These are phyloP conservation scores for Arachis stenosperma DNA, from an alignment of 306 rosid genomes.

Conservation along the genomic window DNA sequence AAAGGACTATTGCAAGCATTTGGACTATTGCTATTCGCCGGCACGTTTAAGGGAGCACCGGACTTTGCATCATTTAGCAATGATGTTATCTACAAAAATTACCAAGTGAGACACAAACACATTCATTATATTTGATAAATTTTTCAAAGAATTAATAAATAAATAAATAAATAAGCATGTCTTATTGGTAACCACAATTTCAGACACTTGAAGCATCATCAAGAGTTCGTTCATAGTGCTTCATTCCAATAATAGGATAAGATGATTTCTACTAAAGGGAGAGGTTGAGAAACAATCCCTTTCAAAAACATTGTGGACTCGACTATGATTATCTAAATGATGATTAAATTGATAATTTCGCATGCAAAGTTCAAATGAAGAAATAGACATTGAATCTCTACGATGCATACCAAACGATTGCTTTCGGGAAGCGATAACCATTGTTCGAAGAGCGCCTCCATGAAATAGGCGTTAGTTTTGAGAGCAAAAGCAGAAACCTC, in stretches of 20 bases:
- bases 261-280: conserved; percentile 17
- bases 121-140: neutral
- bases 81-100: conserved; percentile 62
- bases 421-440: conserved; percentile 94
- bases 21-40: conserved; percentile 93
- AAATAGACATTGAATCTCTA: conserved; percentile 2
- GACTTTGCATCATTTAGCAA: conserved; percentile 90
- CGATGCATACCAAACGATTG: conserved; percentile 79
- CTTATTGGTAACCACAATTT: conserved; percentile 12
- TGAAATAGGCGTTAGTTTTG: conserved; percentile 74
- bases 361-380: neutral
- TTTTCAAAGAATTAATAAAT: neutral
- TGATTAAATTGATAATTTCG: neutral
- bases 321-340: neutral
- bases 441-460: conserved; percentile 80
- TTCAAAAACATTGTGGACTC: conserved; percentile 26
- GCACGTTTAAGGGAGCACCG: conserved; percentile 86
- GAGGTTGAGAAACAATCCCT: conserved; percentile 18
- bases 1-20: conserved; percentile 77
- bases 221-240: conserved; percentile 25
- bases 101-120: conserved; percentile 22
- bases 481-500: conserved; percentile 83
- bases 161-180: neutral
- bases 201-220: conserved; percentile 19
- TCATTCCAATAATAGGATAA: neutral